Base-by-base conservation (phyloP, 257 asterid genomes). In the Ilex aquifolium region DNA sequence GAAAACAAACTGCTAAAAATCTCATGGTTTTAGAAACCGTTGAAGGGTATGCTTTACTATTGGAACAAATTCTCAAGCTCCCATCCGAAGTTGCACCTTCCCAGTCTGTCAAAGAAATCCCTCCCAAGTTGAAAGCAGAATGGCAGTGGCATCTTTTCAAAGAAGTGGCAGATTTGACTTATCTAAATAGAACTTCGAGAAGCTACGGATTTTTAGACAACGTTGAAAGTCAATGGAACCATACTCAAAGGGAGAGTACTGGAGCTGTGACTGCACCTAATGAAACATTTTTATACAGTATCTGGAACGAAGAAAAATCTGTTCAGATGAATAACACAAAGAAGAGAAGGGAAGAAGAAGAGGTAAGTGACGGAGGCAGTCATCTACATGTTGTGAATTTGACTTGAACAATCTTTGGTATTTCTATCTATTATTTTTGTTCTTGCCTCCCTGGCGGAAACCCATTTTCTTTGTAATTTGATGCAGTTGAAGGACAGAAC, bases 401-500 rank as follows among this genome's bases (percentile, higher is more conserved):
- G 30, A 27, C 64, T 68, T 58, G 29, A 50, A 40, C 13, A 59
- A 64, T 72, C 14, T 48, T 62, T 50, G 27, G 27, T 21, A 21
- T 21, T 21, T 21, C 27, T 21, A 21, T 21, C 27, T 21, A 21
- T 58, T 44, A 57, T 57, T 31, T 40, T 31, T 59, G 21, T 66
- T 16, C 64, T 31, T 17, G 39, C 32, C 13, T 50, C 57, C 44
- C 9, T 46, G 11, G 13, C 0, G 15, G n/a, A 46, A 46, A 46
- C 1, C 52, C 15, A 53, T 14, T 2, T 68, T 36, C 46, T 65
- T 65, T 61, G 46, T 60, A 36, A 72, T 54, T 57, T 63, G 66
- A 75, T 77, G 78, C 84, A 93, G 99, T 72, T 90, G 81, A 93
- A 85, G 95, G 99, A 83, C 63, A 82, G 99, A 81, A 90, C 95